phyloP scores from a whole-genome alignment of 176 grass and related monocot genomes.

The Secale cereale region DNA sequence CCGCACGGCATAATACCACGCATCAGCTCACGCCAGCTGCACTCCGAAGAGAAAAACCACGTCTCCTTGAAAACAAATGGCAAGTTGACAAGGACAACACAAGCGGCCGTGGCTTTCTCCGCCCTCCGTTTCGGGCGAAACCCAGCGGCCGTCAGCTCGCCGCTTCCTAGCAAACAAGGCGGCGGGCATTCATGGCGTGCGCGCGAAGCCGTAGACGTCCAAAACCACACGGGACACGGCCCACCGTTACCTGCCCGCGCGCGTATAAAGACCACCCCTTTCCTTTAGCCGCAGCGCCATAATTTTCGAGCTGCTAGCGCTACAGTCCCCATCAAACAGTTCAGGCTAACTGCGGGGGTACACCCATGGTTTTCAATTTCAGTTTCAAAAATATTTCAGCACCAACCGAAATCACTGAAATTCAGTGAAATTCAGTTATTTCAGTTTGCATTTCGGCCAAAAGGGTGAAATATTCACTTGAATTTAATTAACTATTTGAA shows the following conservation, averaged over 20 bases:
- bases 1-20: not conserved
- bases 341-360: too few species aligned
- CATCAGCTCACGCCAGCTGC: not conserved
- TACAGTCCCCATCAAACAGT: not conserved
- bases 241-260: not conserved
- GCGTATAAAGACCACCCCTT: not conserved
- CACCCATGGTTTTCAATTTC: too few species aligned
- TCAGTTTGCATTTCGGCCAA: too few species aligned
- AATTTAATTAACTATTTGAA: too few species aligned
- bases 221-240: slow-evolving; percentile 12
- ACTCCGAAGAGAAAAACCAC: not conserved
- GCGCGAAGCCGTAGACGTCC: not conserved
- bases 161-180: not conserved
- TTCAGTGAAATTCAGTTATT: too few species aligned
- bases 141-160: not conserved
- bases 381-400: too few species aligned
- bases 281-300: not conserved
- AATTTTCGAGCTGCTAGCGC: not conserved
- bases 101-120: not conserved
- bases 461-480: too few species aligned
- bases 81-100: not conserved
- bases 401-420: too few species aligned
- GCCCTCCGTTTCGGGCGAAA: not conserved
- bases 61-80: not conserved
- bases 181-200: slow-evolving; percentile 18